A percentile compares a stretch with the other conserved stretches of the same genome.
These are phyloP conservation scores for Lecanosticta acicola DNA, from an alignment of 2,329 filamentous ascomycete genomes.

Conservation along the genomic window DNA sequence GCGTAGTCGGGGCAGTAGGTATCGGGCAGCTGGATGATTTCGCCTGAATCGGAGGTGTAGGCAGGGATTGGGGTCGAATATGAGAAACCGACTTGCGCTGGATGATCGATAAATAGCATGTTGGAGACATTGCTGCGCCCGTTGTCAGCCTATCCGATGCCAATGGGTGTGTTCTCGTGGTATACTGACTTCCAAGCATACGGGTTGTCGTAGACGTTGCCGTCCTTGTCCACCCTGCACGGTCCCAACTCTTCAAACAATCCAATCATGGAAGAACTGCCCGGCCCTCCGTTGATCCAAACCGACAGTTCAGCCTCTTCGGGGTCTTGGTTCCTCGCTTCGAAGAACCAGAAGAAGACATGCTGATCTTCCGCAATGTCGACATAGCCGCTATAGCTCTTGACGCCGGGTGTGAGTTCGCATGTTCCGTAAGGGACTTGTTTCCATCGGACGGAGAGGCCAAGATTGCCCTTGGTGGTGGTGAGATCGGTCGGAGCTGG, in stretches of 20 bases:
- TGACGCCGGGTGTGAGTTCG: constrained; percentile 48
- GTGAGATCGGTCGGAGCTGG: constrained; percentile 42
- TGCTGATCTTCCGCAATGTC: constrained; percentile 32
- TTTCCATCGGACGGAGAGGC: constrained; percentile 54
- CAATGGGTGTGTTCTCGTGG: not conserved
- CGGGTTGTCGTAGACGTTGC: constrained; percentile 52
- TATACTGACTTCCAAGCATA: constrained; percentile 52
- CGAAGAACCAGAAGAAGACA: constrained; percentile 63
- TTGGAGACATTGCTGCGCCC: constrained; percentile 53
- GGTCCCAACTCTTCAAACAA: constrained; percentile 47
- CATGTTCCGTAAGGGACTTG: constrained; percentile 44
- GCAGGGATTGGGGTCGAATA: constrained; percentile 45
- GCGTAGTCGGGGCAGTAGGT: constrained; percentile 20
- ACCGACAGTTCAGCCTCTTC: constrained; percentile 52
- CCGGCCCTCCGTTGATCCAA: constrained; percentile 50
- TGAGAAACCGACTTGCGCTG: constrained; percentile 54
- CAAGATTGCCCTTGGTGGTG: constrained; percentile 40
- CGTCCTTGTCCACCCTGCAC: constrained; percentile 40
- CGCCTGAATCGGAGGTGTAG: constrained; percentile 31
- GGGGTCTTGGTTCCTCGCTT: constrained; percentile 47
- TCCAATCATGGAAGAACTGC: constrained; percentile 54
- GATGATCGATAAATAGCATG: constrained; percentile 67
- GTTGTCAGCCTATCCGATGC: not conserved
- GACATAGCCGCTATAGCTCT: constrained; percentile 43
- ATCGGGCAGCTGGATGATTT: constrained; percentile 35